Evolutionary conservation across 305 asterid species (phyloP).

Genomic region (Fraxinus velutina): DNA sequence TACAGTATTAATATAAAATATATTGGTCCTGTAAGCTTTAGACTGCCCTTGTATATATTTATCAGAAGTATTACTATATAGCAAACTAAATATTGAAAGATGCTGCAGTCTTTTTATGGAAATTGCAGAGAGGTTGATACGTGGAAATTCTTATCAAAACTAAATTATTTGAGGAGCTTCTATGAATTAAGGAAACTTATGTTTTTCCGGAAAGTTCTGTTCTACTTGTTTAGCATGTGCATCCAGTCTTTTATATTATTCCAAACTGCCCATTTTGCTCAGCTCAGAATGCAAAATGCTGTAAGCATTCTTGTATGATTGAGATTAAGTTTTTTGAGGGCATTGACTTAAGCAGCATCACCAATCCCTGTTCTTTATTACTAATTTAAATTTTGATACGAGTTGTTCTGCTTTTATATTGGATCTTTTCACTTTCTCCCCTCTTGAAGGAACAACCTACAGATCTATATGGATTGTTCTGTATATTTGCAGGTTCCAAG

Average conservation of each 20-base stretch:
- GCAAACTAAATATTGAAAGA: background rate
- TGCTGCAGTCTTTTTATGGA: background rate
- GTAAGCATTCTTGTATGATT: background rate
- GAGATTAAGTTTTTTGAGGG: background rate
- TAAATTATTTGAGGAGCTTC: conserved; percentile 8
- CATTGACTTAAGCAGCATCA: conserved; percentile 9
- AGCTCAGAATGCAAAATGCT: background rate
- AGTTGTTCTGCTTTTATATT: background rate
- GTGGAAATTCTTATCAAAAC: conserved; percentile 1
- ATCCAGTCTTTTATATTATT: conserved; percentile 5
- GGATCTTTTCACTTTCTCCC: conserved; percentile 13
- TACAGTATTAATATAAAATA: background rate
- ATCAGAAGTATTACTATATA: conserved; percentile 11
- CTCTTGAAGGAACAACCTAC: conserved; percentile 12
- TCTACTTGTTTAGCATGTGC: background rate
- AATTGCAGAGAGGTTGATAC: background rate
- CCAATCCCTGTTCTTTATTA: background rate
- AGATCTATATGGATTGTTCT: conserved; percentile 14
- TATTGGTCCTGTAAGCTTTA: conserved; percentile 14
- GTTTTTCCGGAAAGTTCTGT: background rate
- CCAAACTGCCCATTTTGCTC: background rate
- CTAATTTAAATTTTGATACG: background rate
- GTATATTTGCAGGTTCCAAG: conserved; percentile 55
- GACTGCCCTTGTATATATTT: background rate
- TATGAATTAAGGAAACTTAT: background rate